These are phyloP conservation scores for Jacaranda mimosifolia DNA, from an alignment of 257 asterid genomes.

Conservation along the genomic window DNA sequence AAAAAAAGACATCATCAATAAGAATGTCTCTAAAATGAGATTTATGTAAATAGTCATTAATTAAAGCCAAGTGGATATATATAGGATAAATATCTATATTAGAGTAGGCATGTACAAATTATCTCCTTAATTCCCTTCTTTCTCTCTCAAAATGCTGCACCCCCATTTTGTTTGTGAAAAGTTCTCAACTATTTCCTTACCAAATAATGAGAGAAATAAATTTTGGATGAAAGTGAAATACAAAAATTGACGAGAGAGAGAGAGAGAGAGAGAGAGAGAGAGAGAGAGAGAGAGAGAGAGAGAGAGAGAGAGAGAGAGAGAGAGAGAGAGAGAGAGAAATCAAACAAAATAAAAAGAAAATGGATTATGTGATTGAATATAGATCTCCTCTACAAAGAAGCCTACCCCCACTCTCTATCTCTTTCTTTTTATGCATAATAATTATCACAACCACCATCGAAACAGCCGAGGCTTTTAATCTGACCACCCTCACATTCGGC, in stretches of 20 bases:
- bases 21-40: too few species aligned
- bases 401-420: constrained; percentile 25
- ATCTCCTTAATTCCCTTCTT: too few species aligned
- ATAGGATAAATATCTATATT: too few species aligned
- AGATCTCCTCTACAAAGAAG: constrained; percentile 36
- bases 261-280: neutral
- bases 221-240: too few species aligned
- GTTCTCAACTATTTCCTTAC: too few species aligned
- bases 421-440: constrained; percentile 25
- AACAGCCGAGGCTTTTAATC: constrained; percentile 51
- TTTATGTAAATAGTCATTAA: too few species aligned
- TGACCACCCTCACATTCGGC: constrained; percentile 58
- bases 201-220: too few species aligned
- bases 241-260: neutral
- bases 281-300: neutral
- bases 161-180: too few species aligned
- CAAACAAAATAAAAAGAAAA: constrained; percentile 1
- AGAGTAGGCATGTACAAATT: too few species aligned
- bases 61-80: too few species aligned
- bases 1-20: too few species aligned
- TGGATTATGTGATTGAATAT: constrained; percentile 28
- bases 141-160: too few species aligned
- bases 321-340: neutral
- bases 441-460: constrained; percentile 26
- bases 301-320: neutral